Conservation (phyloP, 208 protist species). For the Crithidia brevicula region DNA sequence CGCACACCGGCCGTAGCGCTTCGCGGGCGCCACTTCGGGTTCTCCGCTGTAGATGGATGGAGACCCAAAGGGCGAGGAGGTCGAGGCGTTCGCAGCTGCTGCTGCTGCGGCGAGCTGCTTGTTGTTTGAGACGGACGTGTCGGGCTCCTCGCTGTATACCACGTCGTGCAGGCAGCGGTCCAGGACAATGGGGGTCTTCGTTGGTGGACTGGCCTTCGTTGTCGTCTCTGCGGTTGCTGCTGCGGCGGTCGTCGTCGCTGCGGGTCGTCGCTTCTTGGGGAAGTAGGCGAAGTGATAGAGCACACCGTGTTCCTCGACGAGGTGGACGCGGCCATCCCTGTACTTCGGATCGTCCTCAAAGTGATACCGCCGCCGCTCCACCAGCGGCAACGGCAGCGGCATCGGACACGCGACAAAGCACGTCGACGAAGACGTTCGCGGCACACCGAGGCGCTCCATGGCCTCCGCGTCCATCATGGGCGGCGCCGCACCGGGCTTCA, state of each 20-base stretch:
- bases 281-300: conserved; percentile 68
- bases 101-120: conserved; percentile 15
- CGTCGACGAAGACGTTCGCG: conserved; percentile 5
- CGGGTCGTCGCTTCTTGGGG: background rate
- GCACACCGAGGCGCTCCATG: conserved; percentile 13
- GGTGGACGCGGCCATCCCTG: conserved; percentile 58
- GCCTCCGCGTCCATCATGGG: background rate
- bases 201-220: background rate
- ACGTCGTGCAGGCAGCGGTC: conserved; percentile 35
- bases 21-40: conserved; percentile 19
- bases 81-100: background rate
- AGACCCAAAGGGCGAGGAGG: background rate
- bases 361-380: conserved; percentile 38
- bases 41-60: background rate
- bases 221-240: background rate
- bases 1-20: conserved; percentile 34
- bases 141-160: conserved; percentile 30
- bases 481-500: conserved; percentile 9
- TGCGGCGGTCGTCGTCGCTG: background rate
- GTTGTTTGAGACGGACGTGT: conserved; percentile 17
- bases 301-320: conserved; percentile 68
- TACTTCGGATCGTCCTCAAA: conserved; percentile 43
- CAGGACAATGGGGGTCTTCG: conserved; percentile 19
- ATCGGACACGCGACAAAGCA: conserved; percentile 14
- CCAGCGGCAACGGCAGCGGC: conserved; percentile 20